phyloP scores from a whole-genome alignment of 148 eudicot species.

The Chenopodium berlandieri region DNA sequence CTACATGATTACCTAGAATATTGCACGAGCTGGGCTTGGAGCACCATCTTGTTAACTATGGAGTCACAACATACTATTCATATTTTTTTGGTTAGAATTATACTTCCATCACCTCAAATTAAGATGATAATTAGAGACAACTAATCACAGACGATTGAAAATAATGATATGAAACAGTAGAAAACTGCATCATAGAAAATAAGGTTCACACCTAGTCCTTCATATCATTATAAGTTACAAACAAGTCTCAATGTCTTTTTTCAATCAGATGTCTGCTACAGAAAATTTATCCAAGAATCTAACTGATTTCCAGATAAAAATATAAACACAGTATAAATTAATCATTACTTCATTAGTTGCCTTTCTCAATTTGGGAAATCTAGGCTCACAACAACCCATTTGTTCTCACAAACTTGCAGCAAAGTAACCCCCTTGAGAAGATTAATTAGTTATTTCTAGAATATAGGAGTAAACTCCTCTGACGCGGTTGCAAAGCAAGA shows the following conservation, averaged over 20 bases:
- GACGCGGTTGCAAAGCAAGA: slow-evolving; percentile 19
- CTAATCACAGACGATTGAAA: not conserved
- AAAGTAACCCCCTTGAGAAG: slow-evolving; percentile 40
- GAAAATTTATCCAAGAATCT: not conserved
- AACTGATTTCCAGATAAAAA: not conserved
- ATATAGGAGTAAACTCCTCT: slow-evolving; percentile 38
- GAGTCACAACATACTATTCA: too few species aligned
- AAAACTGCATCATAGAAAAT: not conserved
- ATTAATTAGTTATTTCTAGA: slow-evolving; percentile 27
- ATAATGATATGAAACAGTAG: not conserved
- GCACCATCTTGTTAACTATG: not conserved
- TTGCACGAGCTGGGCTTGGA: not conserved
- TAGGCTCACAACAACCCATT: slow-evolving; percentile 44
- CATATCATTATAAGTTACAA: not conserved
- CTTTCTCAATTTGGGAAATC: slow-evolving; percentile 35
- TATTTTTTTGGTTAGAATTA: not conserved
- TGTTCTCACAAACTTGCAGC: slow-evolving; percentile 36
- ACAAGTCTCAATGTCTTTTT: not conserved
- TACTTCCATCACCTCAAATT: not conserved
- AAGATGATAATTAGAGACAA: not conserved
- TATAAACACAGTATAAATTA: not conserved
- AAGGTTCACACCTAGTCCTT: slow-evolving; percentile 4
- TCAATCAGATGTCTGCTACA: not conserved
- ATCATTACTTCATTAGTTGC: not conserved
- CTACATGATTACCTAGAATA: too few species aligned